Base-by-base conservation (phyloP, 225 moss, liverwort and hornwort genomes). In the Sphagnum tenellum region DNA sequence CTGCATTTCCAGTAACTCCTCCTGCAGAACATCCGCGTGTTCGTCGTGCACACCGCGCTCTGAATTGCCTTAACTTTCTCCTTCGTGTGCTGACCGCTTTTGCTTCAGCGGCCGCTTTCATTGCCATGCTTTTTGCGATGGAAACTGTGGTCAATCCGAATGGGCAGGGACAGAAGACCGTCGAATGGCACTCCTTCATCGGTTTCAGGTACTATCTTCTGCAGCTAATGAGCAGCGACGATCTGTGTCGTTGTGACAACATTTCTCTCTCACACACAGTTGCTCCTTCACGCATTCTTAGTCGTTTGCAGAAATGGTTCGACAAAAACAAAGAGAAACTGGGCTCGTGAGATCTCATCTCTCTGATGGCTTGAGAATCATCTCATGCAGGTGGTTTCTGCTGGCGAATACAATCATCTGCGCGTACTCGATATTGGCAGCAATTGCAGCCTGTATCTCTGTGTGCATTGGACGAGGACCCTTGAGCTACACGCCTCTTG, bases 371-470 rank as follows among this genome's bases (percentile, higher is more conserved):
- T 29, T 29, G 29, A 29, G 29, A 29, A 29, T 29, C 29, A 29
- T 29, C 29, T 29, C 51, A 55, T 45, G 51, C 69, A 84, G 83
- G 5, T 84, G 79, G 79, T 77, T 77, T 71, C 5, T 84, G 57
- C 57, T 84, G 1, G 83, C 83, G 46, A 84, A 84, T 57, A 80
- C 83, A 3, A 47, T 84, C 0, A 75, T 84, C 0, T 80, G 80
- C 13, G 77, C 80, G 0, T 84, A 84, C 48, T 57, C 83, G 5
- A 72, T 80, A 0, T 47, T 84, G 45, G 77, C 80, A 2, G 83
- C 80, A 0, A 4, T 80, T 4, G 83, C 77, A 0, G 53, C 73
- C 5, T 5, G 73, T 12, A 0, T 73, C 0, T 79, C 79, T 3
- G 44, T 84, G 2, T 80, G 57, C 10, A 68, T 61, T 0, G 70